These are phyloP conservation scores for Penicillium sp. DNA, from an alignment of 2,329 filamentous ascomycete genomes.

Conservation along the genomic window DNA sequence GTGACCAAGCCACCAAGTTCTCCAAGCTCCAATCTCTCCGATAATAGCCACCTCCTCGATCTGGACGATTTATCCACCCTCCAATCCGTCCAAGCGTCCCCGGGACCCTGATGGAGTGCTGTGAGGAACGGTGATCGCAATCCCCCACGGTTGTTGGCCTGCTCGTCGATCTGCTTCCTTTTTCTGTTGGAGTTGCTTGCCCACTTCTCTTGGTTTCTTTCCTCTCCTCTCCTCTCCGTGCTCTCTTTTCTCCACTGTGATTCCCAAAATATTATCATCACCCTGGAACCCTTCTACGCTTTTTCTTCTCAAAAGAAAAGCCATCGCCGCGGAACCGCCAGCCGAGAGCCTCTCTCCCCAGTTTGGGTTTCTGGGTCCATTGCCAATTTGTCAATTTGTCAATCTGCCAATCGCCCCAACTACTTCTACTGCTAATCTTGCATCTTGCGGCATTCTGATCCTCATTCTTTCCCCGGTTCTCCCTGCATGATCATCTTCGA, in stretches of 20 bases:
- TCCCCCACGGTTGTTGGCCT: not conserved
- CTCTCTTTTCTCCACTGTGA: not conserved
- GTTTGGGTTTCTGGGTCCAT: not conserved
- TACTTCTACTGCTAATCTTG: not conserved
- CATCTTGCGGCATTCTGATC: not conserved
- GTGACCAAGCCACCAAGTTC: too few relatives aligned
- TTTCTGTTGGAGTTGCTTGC: not conserved
- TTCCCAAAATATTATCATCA: not conserved
- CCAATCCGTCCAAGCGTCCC: not conserved
- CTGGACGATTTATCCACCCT: constrained; percentile 5
- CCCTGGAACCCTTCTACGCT: not conserved
- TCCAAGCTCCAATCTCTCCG: not conserved
- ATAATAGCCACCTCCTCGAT: constrained; percentile 24
- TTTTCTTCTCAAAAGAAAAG: not conserved
- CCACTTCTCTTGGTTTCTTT: not conserved
- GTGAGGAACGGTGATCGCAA: constrained; percentile 25
- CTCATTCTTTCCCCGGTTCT: not conserved
- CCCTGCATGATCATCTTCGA: not conserved
- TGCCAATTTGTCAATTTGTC: not conserved
- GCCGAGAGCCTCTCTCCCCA: not conserved
- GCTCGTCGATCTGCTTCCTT: constrained; percentile 29
- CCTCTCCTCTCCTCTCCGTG: not conserved
- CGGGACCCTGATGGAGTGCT: constrained; percentile 28
- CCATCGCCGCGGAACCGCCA: not conserved
- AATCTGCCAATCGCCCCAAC: not conserved